Evolutionary conservation across 345 rosid species (phyloP).

Genomic region (Gossypium longicalyx): DNA sequence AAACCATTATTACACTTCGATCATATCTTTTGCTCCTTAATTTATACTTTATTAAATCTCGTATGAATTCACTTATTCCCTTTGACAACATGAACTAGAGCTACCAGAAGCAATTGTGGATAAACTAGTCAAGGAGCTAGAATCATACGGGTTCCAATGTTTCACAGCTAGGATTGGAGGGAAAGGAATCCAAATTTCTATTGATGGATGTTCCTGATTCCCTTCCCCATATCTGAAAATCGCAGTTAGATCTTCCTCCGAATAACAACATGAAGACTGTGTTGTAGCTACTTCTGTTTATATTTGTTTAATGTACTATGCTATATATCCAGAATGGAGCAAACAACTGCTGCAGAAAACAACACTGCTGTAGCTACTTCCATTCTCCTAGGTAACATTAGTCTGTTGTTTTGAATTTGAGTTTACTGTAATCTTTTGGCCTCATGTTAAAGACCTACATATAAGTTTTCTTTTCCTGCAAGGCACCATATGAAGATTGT

Average conservation of each 20-base stretch:
- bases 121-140: constrained; percentile 62
- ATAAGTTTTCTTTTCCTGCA: no score
- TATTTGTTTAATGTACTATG: background rate
- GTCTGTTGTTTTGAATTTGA: background rate
- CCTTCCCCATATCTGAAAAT: background rate
- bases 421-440: no score
- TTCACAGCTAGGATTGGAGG: constrained; percentile 75
- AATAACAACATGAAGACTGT: background rate
- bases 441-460: no score
- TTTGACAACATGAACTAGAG: constrained; percentile 44
- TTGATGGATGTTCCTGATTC: constrained; percentile 32
- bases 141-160: constrained; percentile 79
- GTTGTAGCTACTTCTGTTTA: background rate
- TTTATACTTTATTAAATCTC: background rate
- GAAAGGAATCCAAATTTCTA: constrained; percentile 61
- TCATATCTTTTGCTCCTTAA: background rate
- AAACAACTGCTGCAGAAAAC: background rate
- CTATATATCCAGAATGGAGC: background rate
- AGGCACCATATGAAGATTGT: no score
- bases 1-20: background rate
- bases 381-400: background rate
- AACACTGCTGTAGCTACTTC: background rate
- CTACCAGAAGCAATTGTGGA: constrained; percentile 51
- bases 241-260: background rate
- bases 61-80: constrained; percentile 16